Evolutionary conservation across 106 monocot species (phyloP).

Genomic region (Posidonia australis): DNA sequence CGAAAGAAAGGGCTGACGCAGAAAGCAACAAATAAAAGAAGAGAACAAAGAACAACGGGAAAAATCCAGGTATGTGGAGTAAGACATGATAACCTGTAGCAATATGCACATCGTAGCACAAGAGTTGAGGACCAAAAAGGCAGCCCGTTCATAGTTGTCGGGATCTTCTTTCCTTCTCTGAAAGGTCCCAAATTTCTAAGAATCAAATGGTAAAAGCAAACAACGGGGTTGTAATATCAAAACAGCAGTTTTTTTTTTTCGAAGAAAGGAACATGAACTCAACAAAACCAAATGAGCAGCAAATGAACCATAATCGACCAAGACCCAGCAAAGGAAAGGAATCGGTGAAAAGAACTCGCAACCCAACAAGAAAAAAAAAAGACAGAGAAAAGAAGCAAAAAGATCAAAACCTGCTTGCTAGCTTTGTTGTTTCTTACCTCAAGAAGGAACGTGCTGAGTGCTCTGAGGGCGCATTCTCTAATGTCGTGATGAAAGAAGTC

Average conservation of each 20-base stretch:
- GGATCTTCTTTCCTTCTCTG: slow-evolving; percentile 45
- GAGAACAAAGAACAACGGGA: not conserved
- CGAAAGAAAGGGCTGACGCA: not conserved
- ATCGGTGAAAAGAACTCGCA: not conserved
- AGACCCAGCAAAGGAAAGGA: not conserved
- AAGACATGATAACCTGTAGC: slow-evolving; percentile 27
- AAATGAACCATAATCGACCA: not conserved
- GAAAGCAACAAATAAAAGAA: not conserved
- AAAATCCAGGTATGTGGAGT: not conserved
- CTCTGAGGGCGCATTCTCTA: slow-evolving; percentile 41
- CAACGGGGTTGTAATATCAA: not conserved
- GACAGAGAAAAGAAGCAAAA: not conserved
- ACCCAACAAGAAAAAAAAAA: not conserved
- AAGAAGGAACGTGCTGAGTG: slow-evolving; percentile 39
- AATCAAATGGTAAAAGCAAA: not conserved
- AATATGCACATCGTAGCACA: slow-evolving; percentile 37
- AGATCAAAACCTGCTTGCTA: not conserved
- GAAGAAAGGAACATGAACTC: not conserved
- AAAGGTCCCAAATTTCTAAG: not conserved
- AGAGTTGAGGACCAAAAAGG: slow-evolving; percentile 35
- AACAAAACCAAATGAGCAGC: not conserved
- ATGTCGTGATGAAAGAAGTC: slow-evolving; percentile 36
- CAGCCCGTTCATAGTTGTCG: slow-evolving; percentile 31
- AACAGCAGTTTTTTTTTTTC: not conserved
- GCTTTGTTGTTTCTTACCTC: slow-evolving; percentile 13